Evolutionary conservation across 2,329 filamentous ascomycete genomes (phyloP), one percentile per base, ranked within the genome.

Genomic region (Talaromyces sp.): DNA sequence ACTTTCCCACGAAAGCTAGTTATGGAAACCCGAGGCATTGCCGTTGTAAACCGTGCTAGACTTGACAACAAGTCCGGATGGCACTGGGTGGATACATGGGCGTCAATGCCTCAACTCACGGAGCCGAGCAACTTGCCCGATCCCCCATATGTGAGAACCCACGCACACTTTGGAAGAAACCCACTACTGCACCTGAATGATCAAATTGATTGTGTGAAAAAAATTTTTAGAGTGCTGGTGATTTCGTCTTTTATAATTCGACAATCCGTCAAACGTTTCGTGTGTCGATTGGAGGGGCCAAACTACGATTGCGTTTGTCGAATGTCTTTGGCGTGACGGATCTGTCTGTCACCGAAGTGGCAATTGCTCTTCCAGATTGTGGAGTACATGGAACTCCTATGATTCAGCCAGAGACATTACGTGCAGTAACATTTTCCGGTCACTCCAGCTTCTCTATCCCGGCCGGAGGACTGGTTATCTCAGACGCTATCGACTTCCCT

Each of bases 231-330:
- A 86, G 85, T 69, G 75, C 77, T 62, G 80, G 78, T 1, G 75
- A 77, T 11, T 70, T 77, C n/a, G 80, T 85, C 6, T 88, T 89
- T 69, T 74, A 76, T 53, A 83, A 88, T 67, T 81, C 85, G 1
- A 89, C 87, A 0, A 80, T 90, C 64, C 85, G 87, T 2, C 87
- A 90, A 71, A 89, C 87, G 0, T 70, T 89, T 15, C 83, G 85
- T 65, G 76, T 87, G 65, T 84, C 85, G 8, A 78, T 87, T 19
- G 55, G 49, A 4, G 81, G 79, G 1, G 81, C 83, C 3, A 79
- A 84, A 25, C 80, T 89, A 63, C 84, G 87, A 10, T 73, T 90
- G 39, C 83, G 84, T 53, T 78, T 90, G 57, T 88, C 85, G 51
- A 90, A 90, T 69, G 83, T 82, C 0, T 89, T 90, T 65, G 86